These are phyloP conservation scores for Leccinum griseonigrum DNA, from an alignment of 1,284 basidiomycete species.

Conservation along the genomic window DNA sequence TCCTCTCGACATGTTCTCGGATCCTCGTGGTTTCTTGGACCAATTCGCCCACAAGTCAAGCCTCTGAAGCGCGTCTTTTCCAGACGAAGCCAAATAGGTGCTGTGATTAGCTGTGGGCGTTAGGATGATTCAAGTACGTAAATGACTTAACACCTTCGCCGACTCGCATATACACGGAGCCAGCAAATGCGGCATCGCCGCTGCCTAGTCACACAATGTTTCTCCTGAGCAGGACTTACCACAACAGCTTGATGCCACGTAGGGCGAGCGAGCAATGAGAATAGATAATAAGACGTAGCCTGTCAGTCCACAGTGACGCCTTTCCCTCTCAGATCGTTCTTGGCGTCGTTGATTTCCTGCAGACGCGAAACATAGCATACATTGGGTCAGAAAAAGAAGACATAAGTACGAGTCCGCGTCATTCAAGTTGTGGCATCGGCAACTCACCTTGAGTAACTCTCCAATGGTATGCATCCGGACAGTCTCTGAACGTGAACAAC, in stretches of 20 bases:
- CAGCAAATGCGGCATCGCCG: background rate
- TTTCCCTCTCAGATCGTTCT: constrained; percentile 62
- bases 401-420: background rate
- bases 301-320: constrained; percentile 67
- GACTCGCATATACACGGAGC: background rate
- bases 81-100: background rate
- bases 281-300: background rate
- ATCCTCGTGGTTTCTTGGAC: background rate
- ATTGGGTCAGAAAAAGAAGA: background rate
- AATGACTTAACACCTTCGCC: background rate
- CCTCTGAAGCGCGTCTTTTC: background rate
- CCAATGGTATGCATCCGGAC: constrained; percentile 76
- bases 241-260: background rate
- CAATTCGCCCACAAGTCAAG: too few species aligned
- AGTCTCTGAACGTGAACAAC: constrained; percentile 68
- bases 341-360: constrained; percentile 68
- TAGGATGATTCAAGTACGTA: too few species aligned
- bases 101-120: background rate
- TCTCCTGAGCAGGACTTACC: background rate
- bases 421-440: background rate
- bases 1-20: background rate
- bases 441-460: constrained; percentile 57
- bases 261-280: background rate
- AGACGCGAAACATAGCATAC: background rate
- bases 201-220: too few species aligned